Percentiles rank a stretch among this genome's conserved stretches.
Evolutionary conservation across 768 basidiomycete genomes (phyloP).

Genomic region (Porphyrellus cyaneotinctus): DNA sequence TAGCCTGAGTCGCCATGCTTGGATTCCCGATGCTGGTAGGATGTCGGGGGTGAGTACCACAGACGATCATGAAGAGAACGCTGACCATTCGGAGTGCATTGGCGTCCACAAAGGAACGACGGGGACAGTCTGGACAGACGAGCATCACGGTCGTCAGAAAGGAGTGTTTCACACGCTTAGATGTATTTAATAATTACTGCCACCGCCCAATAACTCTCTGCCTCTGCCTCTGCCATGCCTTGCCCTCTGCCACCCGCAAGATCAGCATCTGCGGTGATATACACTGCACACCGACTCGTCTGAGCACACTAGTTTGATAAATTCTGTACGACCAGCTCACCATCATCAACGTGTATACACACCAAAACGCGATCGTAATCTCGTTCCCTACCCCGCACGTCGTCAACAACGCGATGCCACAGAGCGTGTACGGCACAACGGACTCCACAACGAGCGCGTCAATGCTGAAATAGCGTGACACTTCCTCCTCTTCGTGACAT

Average conservation of each 20-base stretch:
- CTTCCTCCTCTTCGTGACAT: not conserved
- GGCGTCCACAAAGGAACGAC: slow-evolving; percentile 14
- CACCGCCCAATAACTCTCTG: no score
- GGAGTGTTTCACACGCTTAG: slow-evolving; percentile 15
- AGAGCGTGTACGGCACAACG: slow-evolving; percentile 11
- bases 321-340: not conserved
- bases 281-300: slow-evolving; percentile 2
- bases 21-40: slow-evolving; percentile 11
- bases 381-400: not conserved
- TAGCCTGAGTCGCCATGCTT: slow-evolving; percentile 2
- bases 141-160: slow-evolving; percentile 12
- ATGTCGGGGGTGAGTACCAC: not conserved
- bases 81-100: slow-evolving; percentile 15
- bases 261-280: slow-evolving; percentile 17
- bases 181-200: not conserved
- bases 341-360: slow-evolving; percentile 8
- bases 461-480: slow-evolving; percentile 1
- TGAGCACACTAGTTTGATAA: not conserved
- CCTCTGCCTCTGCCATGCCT: slow-evolving; percentile 5
- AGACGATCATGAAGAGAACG: not conserved
- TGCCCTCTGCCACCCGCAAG: slow-evolving; percentile 9
- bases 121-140: slow-evolving; percentile 16
- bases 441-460: slow-evolving; percentile 11
- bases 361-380: not conserved
- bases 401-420: slow-evolving; percentile 11